Conservation (phyloP, 306 rosid species). For the Vicia faba region DNA sequence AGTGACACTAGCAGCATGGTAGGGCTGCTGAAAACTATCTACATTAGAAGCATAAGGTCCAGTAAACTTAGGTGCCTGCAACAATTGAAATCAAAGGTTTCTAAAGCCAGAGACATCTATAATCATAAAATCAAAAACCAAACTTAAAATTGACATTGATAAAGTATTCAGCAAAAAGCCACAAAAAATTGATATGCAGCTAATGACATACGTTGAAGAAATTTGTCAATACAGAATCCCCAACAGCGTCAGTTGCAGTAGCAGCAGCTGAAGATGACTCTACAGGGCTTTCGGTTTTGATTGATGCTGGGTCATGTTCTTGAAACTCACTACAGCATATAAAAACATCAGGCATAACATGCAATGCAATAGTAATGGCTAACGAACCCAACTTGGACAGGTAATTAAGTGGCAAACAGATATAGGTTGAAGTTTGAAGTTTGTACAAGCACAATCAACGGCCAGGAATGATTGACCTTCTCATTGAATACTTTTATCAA, state of each 20-base stretch:
- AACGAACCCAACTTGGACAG: constrained; percentile 17
- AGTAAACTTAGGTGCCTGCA: constrained; percentile 55
- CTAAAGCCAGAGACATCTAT: constrained; percentile 22
- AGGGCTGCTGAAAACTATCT: constrained; percentile 39
- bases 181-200: constrained; percentile 23
- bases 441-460: constrained; percentile 20
- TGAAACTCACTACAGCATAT: constrained; percentile 65
- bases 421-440: constrained; percentile 5
- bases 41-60: constrained; percentile 35
- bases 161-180: constrained; percentile 24
- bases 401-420: not conserved
- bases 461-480: constrained; percentile 13
- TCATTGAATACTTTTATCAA: constrained; percentile 18
- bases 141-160: constrained; percentile 14
- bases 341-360: constrained; percentile 27
- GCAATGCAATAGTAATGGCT: not conserved
- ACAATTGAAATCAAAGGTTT: constrained; percentile 35
- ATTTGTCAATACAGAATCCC: constrained; percentile 64
- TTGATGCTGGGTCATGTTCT: constrained; percentile 70
- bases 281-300: constrained; percentile 58
- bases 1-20: constrained; percentile 45
- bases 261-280: constrained; percentile 62
- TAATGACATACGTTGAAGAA: constrained; percentile 56
- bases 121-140: not conserved
- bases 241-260: constrained; percentile 51